Evolutionary conservation across 2,329 filamentous ascomycete species (phyloP).

Genomic region (Verticillium isaacii): DNA sequence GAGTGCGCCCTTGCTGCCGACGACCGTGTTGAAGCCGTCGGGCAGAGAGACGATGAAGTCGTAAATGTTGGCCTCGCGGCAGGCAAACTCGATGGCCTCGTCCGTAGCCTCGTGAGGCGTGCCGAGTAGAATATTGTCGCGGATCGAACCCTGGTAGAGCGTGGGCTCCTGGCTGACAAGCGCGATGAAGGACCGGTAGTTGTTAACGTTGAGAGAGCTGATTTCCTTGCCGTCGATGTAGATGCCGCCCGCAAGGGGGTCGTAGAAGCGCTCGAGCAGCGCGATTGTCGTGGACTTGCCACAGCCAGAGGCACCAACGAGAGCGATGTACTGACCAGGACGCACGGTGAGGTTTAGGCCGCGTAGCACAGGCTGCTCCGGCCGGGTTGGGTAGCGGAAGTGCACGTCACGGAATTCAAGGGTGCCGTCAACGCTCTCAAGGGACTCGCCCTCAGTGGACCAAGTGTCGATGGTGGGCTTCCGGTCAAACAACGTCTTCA

Average conservation of each 20-base stretch:
- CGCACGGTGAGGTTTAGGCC: slow-evolving; percentile 71
- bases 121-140: slow-evolving; percentile 84
- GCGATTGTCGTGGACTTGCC: slow-evolving; percentile 94
- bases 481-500: slow-evolving; percentile 81
- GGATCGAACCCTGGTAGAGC: slow-evolving; percentile 86
- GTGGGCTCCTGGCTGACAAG: slow-evolving; percentile 94
- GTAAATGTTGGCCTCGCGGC: slow-evolving; percentile 87
- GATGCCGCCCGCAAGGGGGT: slow-evolving; percentile 74
- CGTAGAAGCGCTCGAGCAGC: slow-evolving; percentile 90
- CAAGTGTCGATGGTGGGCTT: slow-evolving; percentile 79
- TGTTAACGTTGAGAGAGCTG: slow-evolving; percentile 72
- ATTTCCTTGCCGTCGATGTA: slow-evolving; percentile 83
- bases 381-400: slow-evolving; percentile 88
- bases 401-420: slow-evolving; percentile 91
- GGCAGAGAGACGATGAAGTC: slow-evolving; percentile 85
- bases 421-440: slow-evolving; percentile 64
- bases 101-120: slow-evolving; percentile 65
- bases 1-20: slow-evolving; percentile 81
- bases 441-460: slow-evolving; percentile 61
- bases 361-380: slow-evolving; percentile 86
- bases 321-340: slow-evolving; percentile 78
- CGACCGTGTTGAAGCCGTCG: slow-evolving; percentile 79
- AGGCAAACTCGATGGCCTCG: slow-evolving; percentile 69
- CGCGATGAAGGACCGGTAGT: slow-evolving; percentile 78
- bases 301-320: slow-evolving; percentile 91